Evolutionary conservation across 2,329 filamentous ascomycete genomes (phyloP), one percentile per base, ranked within the genome.

Genomic region (Coleophoma crateriformis): DNA sequence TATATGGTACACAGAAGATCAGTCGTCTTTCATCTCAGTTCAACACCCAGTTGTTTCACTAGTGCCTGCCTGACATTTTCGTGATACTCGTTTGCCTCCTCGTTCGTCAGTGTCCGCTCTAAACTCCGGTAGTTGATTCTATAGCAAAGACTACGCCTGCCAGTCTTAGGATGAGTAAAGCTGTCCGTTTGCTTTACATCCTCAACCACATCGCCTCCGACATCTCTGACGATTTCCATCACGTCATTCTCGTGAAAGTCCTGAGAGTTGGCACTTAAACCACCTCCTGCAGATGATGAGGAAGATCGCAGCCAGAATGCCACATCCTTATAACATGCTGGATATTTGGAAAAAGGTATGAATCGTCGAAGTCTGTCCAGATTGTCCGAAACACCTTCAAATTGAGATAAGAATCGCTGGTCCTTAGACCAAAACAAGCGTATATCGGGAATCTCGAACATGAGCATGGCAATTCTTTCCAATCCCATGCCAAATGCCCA

Each of bases 401-500:
- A 99, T 68, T 99, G 94, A 11, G 73, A 75, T n/a, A 95, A 71
- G 70, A 99, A 99, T 8, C 94, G 82, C 60, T 77, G 64, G 66
- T 99, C 94, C 48, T 76, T 74, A 33, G 88, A 95, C 94, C 94
- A 99, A 73, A 99, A 97, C 4, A 97, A 82, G 12, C 94, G 85
- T 59, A 99, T 99, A 64, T 99, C 94, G 0, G 91, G 90, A 51
- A 99, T 95, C 51, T 88, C 86, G 74, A 96, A 99, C 20, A 99
- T 81, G 34, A 99, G 80, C 94, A 99, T 99, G 53, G 94, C 92
- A 55, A 99, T 92, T 53, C 94, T 83, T 68, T 99, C 94, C 27
- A 99, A 79, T 2, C 94, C 94, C 15, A 97, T 76, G 34, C 94
- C 94, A 69, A 97, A 99, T 1, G 94, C 94, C 94, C 94, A 99